phyloP scores from a whole-genome alignment of 2,329 filamentous ascomycete genomes.

The Phoma sp. region DNA sequence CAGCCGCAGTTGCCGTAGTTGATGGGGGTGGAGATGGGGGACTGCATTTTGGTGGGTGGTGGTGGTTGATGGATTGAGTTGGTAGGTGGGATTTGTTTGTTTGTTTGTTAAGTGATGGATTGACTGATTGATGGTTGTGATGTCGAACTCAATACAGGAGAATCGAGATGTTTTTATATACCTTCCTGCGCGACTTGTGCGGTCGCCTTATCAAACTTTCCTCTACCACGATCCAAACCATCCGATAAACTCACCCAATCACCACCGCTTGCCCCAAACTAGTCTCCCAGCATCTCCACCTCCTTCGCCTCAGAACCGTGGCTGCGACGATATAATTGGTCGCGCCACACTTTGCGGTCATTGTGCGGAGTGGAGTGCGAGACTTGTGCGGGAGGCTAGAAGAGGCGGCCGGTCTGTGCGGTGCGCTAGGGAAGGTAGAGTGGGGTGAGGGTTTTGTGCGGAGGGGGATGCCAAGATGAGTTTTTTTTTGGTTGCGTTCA shows the following conservation, averaged over 20 bases:
- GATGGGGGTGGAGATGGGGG: constrained; percentile 8
- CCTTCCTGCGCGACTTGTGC: constrained; percentile 30
- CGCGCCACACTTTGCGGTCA: not conserved
- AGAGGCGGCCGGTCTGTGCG: not conserved
- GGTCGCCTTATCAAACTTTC: not conserved
- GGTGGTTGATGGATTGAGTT: not conserved
- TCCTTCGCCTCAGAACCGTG: not conserved
- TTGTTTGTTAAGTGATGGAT: not conserved
- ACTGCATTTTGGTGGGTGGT: constrained; percentile 1
- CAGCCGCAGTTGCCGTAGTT: constrained; percentile 21
- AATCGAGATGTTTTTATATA: constrained; percentile 15
- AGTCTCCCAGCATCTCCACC: not conserved
- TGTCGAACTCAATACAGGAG: not conserved
- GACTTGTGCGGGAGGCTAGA: constrained; percentile 12
- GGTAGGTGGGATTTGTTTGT: not conserved
- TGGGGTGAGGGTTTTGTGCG: constrained; percentile 14
- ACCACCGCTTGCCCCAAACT: not conserved
- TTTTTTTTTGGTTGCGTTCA: no score
- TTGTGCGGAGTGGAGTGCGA: constrained; percentile 11
- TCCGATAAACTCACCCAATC: not conserved
- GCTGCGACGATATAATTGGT: not conserved
- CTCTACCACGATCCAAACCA: not conserved
- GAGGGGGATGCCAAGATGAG: constrained; percentile 7
- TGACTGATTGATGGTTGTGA: constrained; percentile 5
- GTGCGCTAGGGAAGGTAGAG: not conserved